Evolutionary conservation across 306 rosid species (phyloP).

Genomic region (Biancaea sappan): DNA sequence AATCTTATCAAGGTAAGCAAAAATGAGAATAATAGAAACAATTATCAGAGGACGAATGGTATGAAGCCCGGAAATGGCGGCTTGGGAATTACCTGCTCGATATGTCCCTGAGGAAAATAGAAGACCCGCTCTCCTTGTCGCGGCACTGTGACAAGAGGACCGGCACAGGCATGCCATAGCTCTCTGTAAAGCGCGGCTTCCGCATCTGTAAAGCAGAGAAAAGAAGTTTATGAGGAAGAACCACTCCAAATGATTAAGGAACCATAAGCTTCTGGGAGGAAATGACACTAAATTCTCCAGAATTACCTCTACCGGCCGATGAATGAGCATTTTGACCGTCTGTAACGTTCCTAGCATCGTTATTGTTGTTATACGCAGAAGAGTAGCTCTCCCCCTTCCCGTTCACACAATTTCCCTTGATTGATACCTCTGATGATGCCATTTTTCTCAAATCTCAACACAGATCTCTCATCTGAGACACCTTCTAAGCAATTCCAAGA

Average conservation of each 20-base stretch:
- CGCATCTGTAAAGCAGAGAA: slow-evolving; percentile 48
- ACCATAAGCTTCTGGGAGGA: not conserved
- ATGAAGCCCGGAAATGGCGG: not conserved
- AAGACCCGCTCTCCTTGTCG: slow-evolving; percentile 70
- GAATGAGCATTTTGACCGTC: slow-evolving; percentile 51
- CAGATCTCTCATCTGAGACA: slow-evolving; percentile 71
- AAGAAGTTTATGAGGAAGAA: not conserved
- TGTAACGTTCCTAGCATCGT: slow-evolving; percentile 27
- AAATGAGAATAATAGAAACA: not conserved
- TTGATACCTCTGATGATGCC: slow-evolving; percentile 67
- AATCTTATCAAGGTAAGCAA: slow-evolving; percentile 13
- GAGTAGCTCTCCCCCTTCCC: slow-evolving; percentile 45
- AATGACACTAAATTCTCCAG: slow-evolving; percentile 5
- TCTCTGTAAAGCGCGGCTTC: slow-evolving; percentile 82
- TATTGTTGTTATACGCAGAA: slow-evolving; percentile 43
- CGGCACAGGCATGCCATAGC: slow-evolving; percentile 97
- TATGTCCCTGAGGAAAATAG: slow-evolving; percentile 92
- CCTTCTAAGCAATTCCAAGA: slow-evolving; percentile 15
- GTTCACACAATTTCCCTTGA: slow-evolving; percentile 55
- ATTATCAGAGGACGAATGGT: not conserved
- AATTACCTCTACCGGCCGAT: slow-evolving; percentile 37
- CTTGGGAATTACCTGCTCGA: slow-evolving; percentile 67
- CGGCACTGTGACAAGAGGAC: slow-evolving; percentile 91
- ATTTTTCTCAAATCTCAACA: slow-evolving; percentile 48
- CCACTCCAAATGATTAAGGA: not conserved